Conservation (phyloP, 2,329 filamentous ascomycete species). For the Cytospora chrysosperma region DNA sequence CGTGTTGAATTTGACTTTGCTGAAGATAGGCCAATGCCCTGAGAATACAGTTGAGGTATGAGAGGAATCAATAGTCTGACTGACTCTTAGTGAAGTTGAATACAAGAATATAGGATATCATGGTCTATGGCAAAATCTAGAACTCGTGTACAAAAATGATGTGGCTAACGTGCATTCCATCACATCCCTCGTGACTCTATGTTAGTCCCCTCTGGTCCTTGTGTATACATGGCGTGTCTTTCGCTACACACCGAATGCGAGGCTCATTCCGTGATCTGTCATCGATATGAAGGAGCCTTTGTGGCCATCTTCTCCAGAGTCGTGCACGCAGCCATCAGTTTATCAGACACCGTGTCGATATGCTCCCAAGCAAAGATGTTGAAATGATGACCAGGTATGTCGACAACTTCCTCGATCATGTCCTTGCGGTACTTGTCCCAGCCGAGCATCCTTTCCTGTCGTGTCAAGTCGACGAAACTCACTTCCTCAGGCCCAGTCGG, state of each 20-base stretch:
- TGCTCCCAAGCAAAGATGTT: conserved; percentile 40
- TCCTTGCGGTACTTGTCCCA: conserved; percentile 48
- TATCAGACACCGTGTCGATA: conserved; percentile 30
- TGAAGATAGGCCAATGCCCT: too few relatives aligned
- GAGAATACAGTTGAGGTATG: too few relatives aligned
- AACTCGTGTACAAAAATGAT: too few relatives aligned
- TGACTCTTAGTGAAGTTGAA: too few relatives aligned
- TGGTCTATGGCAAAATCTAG: too few relatives aligned
- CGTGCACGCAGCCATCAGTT: conserved; percentile 32
- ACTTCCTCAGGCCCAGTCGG: conserved; percentile 32
- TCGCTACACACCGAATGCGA: not conserved
- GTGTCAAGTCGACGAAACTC: conserved; percentile 43
- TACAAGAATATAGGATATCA: too few relatives aligned
- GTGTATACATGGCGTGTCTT: not conserved
- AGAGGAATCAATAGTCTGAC: too few relatives aligned
- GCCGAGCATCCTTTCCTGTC: conserved; percentile 44
- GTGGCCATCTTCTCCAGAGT: conserved; percentile 25
- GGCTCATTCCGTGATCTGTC: not conserved
- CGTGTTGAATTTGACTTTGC: too few relatives aligned
- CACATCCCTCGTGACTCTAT: not conserved
- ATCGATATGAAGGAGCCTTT: not conserved
- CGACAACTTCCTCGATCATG: conserved; percentile 46
- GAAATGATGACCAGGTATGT: conserved; percentile 54
- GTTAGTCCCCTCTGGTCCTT: not conserved
- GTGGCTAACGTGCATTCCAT: too few relatives aligned